Evolutionary conservation across 2,329 filamentous ascomycete genomes (phyloP).

Genomic region (Erysiphe pulchra): DNA sequence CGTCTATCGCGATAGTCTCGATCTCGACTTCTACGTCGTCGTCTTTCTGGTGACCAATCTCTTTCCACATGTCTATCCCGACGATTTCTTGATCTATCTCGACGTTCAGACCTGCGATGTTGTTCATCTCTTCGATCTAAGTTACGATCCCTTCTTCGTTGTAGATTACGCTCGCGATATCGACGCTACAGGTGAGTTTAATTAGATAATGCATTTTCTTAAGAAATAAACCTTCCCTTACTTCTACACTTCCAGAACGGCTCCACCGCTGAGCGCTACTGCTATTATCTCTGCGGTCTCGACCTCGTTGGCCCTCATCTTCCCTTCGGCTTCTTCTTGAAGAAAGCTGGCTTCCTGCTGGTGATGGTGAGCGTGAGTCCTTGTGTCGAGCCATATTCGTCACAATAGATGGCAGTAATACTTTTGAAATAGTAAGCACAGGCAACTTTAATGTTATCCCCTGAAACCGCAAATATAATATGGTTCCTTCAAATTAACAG

Average conservation of each 20-base stretch:
- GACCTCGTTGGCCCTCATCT: slow-evolving; percentile 22
- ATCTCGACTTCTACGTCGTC: slow-evolving; percentile 34
- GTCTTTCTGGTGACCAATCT: slow-evolving; percentile 30
- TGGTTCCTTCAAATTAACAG: not conserved
- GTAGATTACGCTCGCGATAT: slow-evolving; percentile 31
- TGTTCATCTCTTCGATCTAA: slow-evolving; percentile 40
- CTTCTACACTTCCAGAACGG: slow-evolving; percentile 35
- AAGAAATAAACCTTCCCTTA: slow-evolving; percentile 17
- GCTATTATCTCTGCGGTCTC: slow-evolving; percentile 23
- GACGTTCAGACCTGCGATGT: slow-evolving; percentile 31
- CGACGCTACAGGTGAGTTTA: slow-evolving; percentile 25
- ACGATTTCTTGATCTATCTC: slow-evolving; percentile 38
- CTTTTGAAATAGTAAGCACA: slow-evolving; percentile 7
- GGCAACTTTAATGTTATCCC: not conserved
- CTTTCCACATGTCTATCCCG: slow-evolving; percentile 28
- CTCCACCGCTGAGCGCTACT: slow-evolving; percentile 26
- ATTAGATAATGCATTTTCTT: slow-evolving; percentile 12
- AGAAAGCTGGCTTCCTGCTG: slow-evolving; percentile 63
- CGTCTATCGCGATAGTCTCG: slow-evolving; percentile 40
- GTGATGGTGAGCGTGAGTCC: slow-evolving; percentile 67
- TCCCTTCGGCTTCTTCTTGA: slow-evolving; percentile 29
- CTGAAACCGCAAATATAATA: not conserved
- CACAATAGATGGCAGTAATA: slow-evolving; percentile 19
- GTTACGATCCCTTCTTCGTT: slow-evolving; percentile 45
- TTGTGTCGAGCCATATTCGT: slow-evolving; percentile 32